phyloP scores from a whole-genome alignment of 139 green algal genomes.

The Chlorella ohadii region DNA sequence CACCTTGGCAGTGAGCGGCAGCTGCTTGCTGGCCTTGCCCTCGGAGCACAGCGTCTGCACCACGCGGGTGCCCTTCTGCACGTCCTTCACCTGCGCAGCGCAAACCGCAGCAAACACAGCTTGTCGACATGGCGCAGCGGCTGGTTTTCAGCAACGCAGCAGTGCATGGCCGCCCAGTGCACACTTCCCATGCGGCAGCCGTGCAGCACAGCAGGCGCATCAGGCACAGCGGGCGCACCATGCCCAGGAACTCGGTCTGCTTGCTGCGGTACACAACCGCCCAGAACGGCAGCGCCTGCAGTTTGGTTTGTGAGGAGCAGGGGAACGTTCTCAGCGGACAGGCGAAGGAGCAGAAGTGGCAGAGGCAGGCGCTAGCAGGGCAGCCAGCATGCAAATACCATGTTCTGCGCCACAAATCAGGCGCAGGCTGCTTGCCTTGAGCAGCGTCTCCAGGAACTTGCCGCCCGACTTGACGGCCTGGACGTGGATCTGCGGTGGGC shows the following conservation, averaged over 20 bases:
- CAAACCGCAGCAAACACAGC: too few species aligned
- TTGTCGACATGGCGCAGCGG: background rate
- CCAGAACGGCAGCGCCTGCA: background rate
- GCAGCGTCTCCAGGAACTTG: slow-evolving; percentile 38
- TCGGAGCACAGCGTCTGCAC: slow-evolving; percentile 51
- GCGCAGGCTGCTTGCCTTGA: background rate
- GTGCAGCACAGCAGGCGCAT: background rate
- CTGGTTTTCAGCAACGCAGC: background rate
- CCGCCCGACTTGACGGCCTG: slow-evolving; percentile 34
- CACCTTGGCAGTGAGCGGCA: slow-evolving; percentile 18
- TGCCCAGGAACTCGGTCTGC: too few species aligned
- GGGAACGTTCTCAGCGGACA: too few species aligned
- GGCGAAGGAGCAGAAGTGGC: too few species aligned
- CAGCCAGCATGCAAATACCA: too few species aligned
- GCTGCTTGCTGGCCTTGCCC: slow-evolving; percentile 38
- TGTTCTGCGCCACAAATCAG: too few species aligned
- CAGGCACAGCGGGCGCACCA: background rate
- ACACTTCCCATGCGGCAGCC: too few species aligned
- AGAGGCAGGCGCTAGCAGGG: too few species aligned
- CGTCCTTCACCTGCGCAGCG: slow-evolving; percentile 32
- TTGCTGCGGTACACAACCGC: background rate
- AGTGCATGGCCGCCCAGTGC: too few species aligned
- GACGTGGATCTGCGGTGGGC: slow-evolving; percentile 1
- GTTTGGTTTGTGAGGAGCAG: background rate
- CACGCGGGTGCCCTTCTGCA: slow-evolving; percentile 49